A percentile compares a stretch with the other conserved stretches of the same genome.
Conservation (phyloP, 2,329 filamentous ascomycete species). For the Sarocladium oryzae region DNA sequence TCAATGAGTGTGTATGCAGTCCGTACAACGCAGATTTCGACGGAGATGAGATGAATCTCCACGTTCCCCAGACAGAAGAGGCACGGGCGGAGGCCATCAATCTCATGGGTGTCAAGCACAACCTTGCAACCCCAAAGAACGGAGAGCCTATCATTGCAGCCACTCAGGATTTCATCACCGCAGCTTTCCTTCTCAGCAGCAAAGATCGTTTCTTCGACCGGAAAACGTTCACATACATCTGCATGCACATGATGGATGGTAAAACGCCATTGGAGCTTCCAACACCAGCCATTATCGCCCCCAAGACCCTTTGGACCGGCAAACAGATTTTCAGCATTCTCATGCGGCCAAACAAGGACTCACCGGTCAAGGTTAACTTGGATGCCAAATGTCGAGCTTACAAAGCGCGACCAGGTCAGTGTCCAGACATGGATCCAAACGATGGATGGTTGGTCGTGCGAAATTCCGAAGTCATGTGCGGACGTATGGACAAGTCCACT, state of each 20-base stretch:
- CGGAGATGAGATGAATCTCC: constrained; percentile 97
- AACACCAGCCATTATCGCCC: constrained; percentile 79
- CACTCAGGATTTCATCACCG: constrained; percentile 99
- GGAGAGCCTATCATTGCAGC: constrained; percentile 96
- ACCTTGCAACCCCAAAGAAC: constrained; percentile 92
- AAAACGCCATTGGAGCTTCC: constrained; percentile 75
- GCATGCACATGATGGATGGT: constrained; percentile 87
- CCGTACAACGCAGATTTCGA: constrained; percentile 99
- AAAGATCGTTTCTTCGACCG: constrained; percentile 93
- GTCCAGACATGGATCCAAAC: constrained; percentile 71
- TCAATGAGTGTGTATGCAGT: constrained; percentile 97
- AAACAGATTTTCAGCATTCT: constrained; percentile 94
- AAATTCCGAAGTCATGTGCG: constrained; percentile 97
- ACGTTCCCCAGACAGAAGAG: constrained; percentile 96
- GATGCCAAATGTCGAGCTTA: constrained; percentile 89
- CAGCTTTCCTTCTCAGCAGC: constrained; percentile 81
- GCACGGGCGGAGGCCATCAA: constrained; percentile 91
- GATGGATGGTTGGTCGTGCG: constrained; percentile 89
- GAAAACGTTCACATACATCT: constrained; percentile 80
- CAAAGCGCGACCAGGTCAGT: constrained; percentile 48
- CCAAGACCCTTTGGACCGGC: constrained; percentile 85
- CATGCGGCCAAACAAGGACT: constrained; percentile 81
- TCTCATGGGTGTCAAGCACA: constrained; percentile 97
- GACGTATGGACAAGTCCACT: constrained; percentile 94
- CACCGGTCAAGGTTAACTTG: constrained; percentile 78